Evolutionary conservation across 345 rosid genomes (phyloP), one percentile per base, ranked within the genome.

Genomic region (Luvunga scandens): DNA sequence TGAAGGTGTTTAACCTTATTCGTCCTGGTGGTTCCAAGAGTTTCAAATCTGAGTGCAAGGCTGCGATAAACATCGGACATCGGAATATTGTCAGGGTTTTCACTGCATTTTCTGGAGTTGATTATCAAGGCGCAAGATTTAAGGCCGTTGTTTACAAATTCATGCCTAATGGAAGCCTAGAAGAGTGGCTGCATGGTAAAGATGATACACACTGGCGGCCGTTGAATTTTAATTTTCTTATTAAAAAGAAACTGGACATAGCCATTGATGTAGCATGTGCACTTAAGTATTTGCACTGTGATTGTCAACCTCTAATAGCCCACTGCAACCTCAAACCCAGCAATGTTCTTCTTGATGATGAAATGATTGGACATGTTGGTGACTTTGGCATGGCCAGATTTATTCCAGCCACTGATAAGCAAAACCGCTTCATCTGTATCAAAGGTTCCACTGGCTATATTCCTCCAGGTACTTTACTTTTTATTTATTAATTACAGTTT

Each of bases 91-190:
- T 72, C 10, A 72, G 30, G 57, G 45, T 72, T 16, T 10, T 79
- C 39, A 55, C 81, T 5, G 72, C 73, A 9, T 73, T 67, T 33
- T 73, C 69, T 0, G 74, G 81, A 4, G 22, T 78, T 33, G 77
- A 78, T 50, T 56, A 25, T 78, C 71, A 72, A 55, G 81, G 72
- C 5, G n/a, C 65, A 21, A 31, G 61, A 21, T 78, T 78, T 42
- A 78, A 72, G 39, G 77, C 77, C 27, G 25, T 78, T 7, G 9
- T 78, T 25, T 78, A 72, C 2, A 66, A 72, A 45, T 50, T 48
- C 66, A 72, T 73, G 77, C 55, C 67, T 0, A 79, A 79, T 8
- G 81, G 81, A 0, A 79, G 73, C n/a, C 70, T 79, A 7, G 62
- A 66, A 8, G 16, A 19, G 56, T 79, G 77, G 61, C 12, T 75